Evolutionary conservation across 768 basidiomycete genomes (phyloP).

Genomic region (Lentinus brumalis): DNA sequence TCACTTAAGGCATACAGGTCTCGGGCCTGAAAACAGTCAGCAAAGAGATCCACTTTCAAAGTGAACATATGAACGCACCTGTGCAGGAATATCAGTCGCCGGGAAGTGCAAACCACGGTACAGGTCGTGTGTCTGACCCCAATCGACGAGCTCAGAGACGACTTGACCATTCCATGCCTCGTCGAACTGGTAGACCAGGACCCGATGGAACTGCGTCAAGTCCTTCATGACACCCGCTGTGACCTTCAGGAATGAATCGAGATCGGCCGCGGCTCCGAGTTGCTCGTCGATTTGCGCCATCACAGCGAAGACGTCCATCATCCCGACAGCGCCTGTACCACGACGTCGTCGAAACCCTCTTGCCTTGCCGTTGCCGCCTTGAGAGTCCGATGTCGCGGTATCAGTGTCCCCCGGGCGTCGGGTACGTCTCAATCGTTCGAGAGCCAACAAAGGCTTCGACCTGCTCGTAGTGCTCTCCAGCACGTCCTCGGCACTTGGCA

Average conservation of each 20-base stretch:
- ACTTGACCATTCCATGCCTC: slow-evolving; percentile 79
- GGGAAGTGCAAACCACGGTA: slow-evolving; percentile 76
- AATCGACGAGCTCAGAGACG: slow-evolving; percentile 80
- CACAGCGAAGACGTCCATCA: slow-evolving; percentile 81
- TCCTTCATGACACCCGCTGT: slow-evolving; percentile 76
- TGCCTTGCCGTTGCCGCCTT: slow-evolving; percentile 7
- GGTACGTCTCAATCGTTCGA: slow-evolving; percentile 65
- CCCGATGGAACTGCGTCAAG: slow-evolving; percentile 79
- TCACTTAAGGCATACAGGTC: slow-evolving; percentile 68
- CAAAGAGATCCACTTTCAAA: not conserved
- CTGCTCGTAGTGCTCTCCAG: slow-evolving; percentile 71
- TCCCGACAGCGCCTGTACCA: slow-evolving; percentile 41
- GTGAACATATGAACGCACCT: slow-evolving; percentile 39
- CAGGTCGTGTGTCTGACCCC: slow-evolving; percentile 70
- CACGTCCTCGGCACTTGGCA: slow-evolving; percentile 57
- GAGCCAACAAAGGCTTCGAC: slow-evolving; percentile 67
- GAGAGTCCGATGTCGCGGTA: not conserved
- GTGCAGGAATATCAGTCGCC: slow-evolving; percentile 67
- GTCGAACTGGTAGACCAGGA: slow-evolving; percentile 83
- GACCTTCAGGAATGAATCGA: slow-evolving; percentile 71
- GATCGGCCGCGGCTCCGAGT: slow-evolving; percentile 61
- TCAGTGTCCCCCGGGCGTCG: slow-evolving; percentile 23
- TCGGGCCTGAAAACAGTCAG: slow-evolving; percentile 47
- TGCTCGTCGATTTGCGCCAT: slow-evolving; percentile 84
- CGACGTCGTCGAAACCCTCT: slow-evolving; percentile 22